Evolutionary conservation across 2,329 filamentous ascomycete species (phyloP), one percentile per base, ranked within the genome.

Genomic region (Colletotrichum eremochloae): DNA sequence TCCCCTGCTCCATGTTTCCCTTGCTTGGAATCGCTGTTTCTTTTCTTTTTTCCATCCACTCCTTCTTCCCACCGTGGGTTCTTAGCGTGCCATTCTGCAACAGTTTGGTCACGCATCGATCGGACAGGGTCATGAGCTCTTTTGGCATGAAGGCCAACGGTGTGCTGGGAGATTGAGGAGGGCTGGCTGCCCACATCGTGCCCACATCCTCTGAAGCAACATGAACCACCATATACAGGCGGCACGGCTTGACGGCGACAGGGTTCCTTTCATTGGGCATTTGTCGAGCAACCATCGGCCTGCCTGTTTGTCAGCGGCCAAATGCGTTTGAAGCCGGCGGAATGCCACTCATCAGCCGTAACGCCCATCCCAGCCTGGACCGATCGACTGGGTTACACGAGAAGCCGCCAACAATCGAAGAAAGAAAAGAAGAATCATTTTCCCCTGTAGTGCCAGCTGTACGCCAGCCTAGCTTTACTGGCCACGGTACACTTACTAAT

Each of bases 21-120:
- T 66, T 56, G 42, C 20, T 29, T 38, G 36, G 46, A 38, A 12
- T 66, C 66, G 44, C 70, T 72, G 66, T 61, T 72, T 38, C 15
- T 9, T 31, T 29, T 50, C 48, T 50, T 58, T 15, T 36, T 60
- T 40, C 9, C 57, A 36, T 40, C 55, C 18, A 24, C 24, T 24
- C 55, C 65, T 31, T 53, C 50, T 46, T 46, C 20, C 48, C 48
- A 52, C 48, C 61, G 48, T 38, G 42, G 46, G 46, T 31, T 48
- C 50, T 71, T 71, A 73, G 71, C 71, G 71, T 63, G 33, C 50
- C 50, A 57, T 71, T 73, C 71, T 73, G 71, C 71, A 73, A 73
- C 71, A 71, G 53, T 57, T 66, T 36, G 44, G 50, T 52, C 57
- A 62, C 52, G 40, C 67, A 58, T 40, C 61, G 57, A 71, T 71